phyloP scores from a whole-genome alignment of 2,329 filamentous ascomycete species.

The Penicillium polonicum region DNA sequence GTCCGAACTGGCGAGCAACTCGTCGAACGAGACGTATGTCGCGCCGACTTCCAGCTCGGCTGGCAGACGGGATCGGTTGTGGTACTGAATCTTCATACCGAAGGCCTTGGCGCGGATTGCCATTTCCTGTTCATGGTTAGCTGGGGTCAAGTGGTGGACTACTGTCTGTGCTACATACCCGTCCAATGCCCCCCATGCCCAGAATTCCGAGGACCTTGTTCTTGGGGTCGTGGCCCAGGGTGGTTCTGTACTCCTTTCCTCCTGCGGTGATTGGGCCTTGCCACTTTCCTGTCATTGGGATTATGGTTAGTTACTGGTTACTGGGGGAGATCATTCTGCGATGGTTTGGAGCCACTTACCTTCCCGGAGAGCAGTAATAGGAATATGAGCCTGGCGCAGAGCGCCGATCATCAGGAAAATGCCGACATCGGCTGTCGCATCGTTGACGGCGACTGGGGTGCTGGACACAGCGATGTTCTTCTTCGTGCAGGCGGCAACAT shows the following conservation, averaged over 20 bases:
- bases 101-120: conserved; percentile 47
- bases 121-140: conserved; percentile 40
- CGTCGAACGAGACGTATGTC: conserved; percentile 48
- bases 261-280: conserved; percentile 32
- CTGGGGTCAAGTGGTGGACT: neutral
- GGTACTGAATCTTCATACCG: conserved; percentile 49
- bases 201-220: conserved; percentile 49
- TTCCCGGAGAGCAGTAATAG: conserved; percentile 42
- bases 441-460: conserved; percentile 48
- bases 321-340: too few relatives aligned
- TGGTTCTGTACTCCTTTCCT: conserved; percentile 19
- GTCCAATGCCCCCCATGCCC: conserved; percentile 50
- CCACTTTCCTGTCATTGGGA: conserved; percentile 36
- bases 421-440: conserved; percentile 49
- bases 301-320: neutral
- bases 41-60: conserved; percentile 44
- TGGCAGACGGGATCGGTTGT: conserved; percentile 46
- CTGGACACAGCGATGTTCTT: conserved; percentile 45
- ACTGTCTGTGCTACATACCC: conserved; percentile 32
- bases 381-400: conserved; percentile 45
- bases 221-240: conserved; percentile 46
- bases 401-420: conserved; percentile 51
- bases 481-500: conserved; percentile 53
- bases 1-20: conserved; percentile 47
- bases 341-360: conserved; percentile 28